These are phyloP conservation scores for Prunus mume DNA, from an alignment of 306 rosid species.

Conservation along the genomic window DNA sequence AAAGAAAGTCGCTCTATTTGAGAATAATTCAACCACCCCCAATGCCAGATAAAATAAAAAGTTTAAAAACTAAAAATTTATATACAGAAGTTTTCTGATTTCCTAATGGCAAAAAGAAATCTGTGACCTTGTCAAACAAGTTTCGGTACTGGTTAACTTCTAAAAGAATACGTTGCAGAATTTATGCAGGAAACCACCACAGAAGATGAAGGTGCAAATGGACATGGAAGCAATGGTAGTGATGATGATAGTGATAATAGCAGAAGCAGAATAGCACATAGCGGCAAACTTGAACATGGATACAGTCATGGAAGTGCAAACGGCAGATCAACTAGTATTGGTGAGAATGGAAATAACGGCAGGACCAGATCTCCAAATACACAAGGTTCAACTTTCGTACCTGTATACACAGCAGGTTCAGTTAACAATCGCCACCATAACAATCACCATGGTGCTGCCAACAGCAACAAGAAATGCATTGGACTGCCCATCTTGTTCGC, in stretches of 20 bases:
- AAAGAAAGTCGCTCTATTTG: no score
- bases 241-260: not conserved
- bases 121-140: not conserved
- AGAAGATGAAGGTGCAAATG: slow-evolving; percentile 16
- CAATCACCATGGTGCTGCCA: slow-evolving; percentile 39
- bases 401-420: slow-evolving; percentile 60
- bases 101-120: not conserved
- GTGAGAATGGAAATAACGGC: slow-evolving; percentile 28
- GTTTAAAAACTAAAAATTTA: not conserved
- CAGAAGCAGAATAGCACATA: slow-evolving; percentile 8
- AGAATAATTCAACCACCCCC: no score
- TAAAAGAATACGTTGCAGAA: slow-evolving; percentile 19
- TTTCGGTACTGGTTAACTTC: not conserved
- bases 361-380: slow-evolving; percentile 23
- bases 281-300: slow-evolving; percentile 39
- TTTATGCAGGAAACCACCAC: slow-evolving; percentile 29
- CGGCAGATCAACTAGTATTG: slow-evolving; percentile 20
- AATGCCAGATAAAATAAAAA: no score
- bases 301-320: slow-evolving; percentile 22
- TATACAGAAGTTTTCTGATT: not conserved
- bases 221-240: not conserved
- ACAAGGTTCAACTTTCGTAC: slow-evolving; percentile 44
- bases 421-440: slow-evolving; percentile 43
- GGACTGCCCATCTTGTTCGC: slow-evolving; percentile 29
- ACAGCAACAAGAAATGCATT: slow-evolving; percentile 31